These are phyloP conservation scores for Bruguiera hainesii DNA, from an alignment of 441 rosid species.

Conservation along the genomic window DNA sequence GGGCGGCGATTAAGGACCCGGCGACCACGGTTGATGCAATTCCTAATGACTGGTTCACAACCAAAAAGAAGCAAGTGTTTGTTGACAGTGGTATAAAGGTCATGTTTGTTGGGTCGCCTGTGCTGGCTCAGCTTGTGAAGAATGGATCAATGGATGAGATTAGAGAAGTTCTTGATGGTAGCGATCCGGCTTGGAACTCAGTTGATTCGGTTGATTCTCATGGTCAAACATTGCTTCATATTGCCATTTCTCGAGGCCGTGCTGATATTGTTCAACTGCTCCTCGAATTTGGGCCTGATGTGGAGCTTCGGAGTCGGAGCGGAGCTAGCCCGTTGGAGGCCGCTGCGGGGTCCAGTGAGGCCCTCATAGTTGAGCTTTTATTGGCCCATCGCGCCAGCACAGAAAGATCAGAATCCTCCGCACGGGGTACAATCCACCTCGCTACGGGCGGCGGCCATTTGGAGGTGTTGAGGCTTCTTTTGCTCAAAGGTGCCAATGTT, in stretches of 20 bases:
- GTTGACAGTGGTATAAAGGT: constrained; percentile 53
- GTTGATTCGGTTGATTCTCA: constrained; percentile 40
- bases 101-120: constrained; percentile 52
- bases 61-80: constrained; percentile 58
- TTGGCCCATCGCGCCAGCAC: constrained; percentile 42
- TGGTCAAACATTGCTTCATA: constrained; percentile 48
- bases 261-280: constrained; percentile 59
- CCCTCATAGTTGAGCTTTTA: constrained; percentile 49
- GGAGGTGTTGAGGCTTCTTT: constrained; percentile 49
- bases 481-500: constrained; percentile 45
- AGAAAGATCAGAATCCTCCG: constrained; percentile 41
- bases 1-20: constrained; percentile 41
- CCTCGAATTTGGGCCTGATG: constrained; percentile 48
- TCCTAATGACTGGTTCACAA: constrained; percentile 56
- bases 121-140: constrained; percentile 40
- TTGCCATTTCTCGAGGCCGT: constrained; percentile 48
- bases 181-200: constrained; percentile 47
- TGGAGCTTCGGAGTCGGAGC: constrained; percentile 36
- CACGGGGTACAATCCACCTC: constrained; percentile 47
- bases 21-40: constrained; percentile 38
- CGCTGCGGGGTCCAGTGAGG: constrained; percentile 47
- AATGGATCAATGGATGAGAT: constrained; percentile 54
- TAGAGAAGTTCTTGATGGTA: constrained; percentile 48
- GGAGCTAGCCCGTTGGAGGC: constrained; percentile 49
- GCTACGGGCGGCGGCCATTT: constrained; percentile 42